phyloP scores from a whole-genome alignment of 2,329 filamentous ascomycete species.

The Aspergillus pseudonomiae region DNA sequence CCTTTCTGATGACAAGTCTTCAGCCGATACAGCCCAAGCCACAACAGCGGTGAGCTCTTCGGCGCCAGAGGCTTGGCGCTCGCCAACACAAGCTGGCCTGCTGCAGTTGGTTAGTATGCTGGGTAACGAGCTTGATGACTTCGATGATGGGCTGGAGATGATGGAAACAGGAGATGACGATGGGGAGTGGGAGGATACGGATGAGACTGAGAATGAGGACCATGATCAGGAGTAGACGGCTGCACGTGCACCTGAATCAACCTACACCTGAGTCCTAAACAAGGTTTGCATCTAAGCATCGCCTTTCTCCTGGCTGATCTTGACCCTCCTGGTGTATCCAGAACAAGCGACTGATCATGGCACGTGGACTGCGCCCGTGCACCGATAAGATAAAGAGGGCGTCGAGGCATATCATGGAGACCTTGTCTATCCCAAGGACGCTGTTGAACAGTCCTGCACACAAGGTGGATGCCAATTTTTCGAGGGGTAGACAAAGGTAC shows the following conservation, averaged over 20 bases:
- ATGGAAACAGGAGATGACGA: conserved; percentile 1
- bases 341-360: neutral
- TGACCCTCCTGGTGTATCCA: neutral
- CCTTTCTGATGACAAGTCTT: conserved; percentile 13
- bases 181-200: conserved; percentile 8
- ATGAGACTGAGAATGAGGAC: conserved; percentile 4
- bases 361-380: neutral
- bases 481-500: neutral
- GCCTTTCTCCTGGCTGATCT: neutral
- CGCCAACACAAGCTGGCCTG: conserved; percentile 28
- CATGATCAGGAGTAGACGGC: neutral
- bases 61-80: conserved; percentile 22
- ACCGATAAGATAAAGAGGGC: neutral
- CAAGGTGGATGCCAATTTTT: neutral
- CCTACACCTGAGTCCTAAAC: neutral
- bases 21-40: conserved; percentile 2
- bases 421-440: neutral
- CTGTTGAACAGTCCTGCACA: neutral
- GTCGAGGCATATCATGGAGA: neutral
- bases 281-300: neutral
- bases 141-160: conserved; percentile 10
- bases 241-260: neutral
- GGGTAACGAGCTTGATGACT: conserved; percentile 23
- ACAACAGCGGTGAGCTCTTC: conserved; percentile 2
- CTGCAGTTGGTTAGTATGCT: conserved; percentile 32